Evolutionary conservation across 2,329 filamentous ascomycete species (phyloP).

Genomic region (Dothideomycetidae sp.): DNA sequence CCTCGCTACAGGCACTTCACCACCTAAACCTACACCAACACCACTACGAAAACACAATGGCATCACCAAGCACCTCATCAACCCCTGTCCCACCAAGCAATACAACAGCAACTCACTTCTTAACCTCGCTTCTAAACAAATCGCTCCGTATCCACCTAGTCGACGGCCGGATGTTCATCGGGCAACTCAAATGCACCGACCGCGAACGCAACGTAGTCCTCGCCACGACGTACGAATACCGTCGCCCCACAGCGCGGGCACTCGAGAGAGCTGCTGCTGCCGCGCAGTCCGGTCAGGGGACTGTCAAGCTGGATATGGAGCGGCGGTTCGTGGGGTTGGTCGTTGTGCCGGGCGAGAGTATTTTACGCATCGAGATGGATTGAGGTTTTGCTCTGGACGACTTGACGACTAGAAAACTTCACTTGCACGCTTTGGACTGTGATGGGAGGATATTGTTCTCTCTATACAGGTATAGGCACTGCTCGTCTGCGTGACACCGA

Average conservation of each 20-base stretch:
- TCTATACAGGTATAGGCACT: no score
- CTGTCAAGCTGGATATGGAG: constrained; percentile 55
- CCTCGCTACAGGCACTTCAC: no score
- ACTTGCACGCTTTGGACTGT: no score
- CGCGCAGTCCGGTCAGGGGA: constrained; percentile 16
- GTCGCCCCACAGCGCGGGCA: constrained; percentile 44
- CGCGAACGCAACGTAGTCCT: constrained; percentile 74
- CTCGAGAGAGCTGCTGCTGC: constrained; percentile 23
- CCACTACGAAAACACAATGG: no score
- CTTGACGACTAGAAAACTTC: no score
- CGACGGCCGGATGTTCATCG: constrained; percentile 78
- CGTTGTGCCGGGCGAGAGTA: constrained; percentile 74
- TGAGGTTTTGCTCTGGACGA: no score
- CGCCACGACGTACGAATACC: constrained; percentile 76
- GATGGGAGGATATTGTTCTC: no score
- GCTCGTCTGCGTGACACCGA: no score
- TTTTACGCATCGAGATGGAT: constrained; percentile 77
- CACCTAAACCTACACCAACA: no score
- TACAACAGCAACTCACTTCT: constrained; percentile 17
- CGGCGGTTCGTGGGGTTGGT: constrained; percentile 80
- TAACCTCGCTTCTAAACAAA: constrained; percentile 34
- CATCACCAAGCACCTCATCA: no score
- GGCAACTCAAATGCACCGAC: constrained; percentile 89
- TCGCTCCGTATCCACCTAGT: constrained; percentile 65
- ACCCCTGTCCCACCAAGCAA: no score